Base-by-base conservation (phyloP, 1,284 basidiomycete species). In the Heterobasidion annosum region DNA sequence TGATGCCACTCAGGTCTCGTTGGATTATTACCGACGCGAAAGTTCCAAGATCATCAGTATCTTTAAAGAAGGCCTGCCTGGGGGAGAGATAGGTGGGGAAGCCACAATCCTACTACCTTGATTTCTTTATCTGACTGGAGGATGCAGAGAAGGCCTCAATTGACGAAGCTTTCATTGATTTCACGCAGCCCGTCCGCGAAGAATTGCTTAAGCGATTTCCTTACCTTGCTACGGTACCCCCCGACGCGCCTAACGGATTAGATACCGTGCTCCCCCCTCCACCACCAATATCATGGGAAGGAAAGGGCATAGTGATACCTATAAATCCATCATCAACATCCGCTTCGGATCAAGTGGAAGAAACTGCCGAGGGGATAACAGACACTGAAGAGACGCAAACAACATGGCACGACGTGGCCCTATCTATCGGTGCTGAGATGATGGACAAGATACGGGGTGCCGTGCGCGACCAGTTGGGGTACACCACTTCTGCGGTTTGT, bases 1-100 rank as follows among this genome's bases (percentile, higher is more conserved):
- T 47, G 37, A 33, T 34, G 51, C 18, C 16, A 52, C 61, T 50
- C 61, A 93, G 91, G 91, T 98, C 45, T 97, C 93, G 16, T 77
- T 99, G 49, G 97, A 99, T 67, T 84, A 91, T 56, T 99, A 99
- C 68, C 77, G 96, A 15, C 78, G 90, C 52, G 96, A 99, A 70
- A 93, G 89, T 62, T 75, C 81, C 58, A 98, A 95, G 70, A 90
- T 98, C 58, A 79, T 95, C n/a, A 78, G 79, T 8, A 74, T 92
- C 61, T 95, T 98, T 68, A 88, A 88, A 63, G 85, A 91, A 56
- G 77, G 80, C 54, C 74, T 93, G 35, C 86, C 90, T 10, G 82
- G 75, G 3, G 81, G 74, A 4, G 85, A 90, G 66, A 76, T 88
- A 53, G 85, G 85, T 86, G 57, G 62, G 77, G 56, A 18, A 25